Conservation (phyloP, 164 flowering plant species). For the Kingdonia uniflora region DNA sequence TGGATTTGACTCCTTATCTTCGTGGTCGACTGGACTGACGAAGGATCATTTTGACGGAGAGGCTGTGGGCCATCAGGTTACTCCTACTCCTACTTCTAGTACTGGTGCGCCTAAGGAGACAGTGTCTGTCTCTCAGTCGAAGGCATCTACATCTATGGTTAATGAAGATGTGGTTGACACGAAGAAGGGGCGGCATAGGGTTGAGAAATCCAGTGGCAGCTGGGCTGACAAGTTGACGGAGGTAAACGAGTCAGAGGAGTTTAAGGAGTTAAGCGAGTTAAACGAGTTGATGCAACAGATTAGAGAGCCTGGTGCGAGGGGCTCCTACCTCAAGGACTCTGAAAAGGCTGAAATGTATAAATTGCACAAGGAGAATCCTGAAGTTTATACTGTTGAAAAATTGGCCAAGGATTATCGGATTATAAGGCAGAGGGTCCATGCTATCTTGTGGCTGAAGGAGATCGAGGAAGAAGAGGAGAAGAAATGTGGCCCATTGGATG, state of each 20-base stretch:
- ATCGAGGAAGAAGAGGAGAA: conserved; percentile 79
- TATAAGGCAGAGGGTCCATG: conserved; percentile 91
- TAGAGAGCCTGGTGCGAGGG: conserved; percentile 80
- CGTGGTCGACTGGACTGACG: conserved; percentile 80
- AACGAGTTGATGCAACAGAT: conserved; percentile 56
- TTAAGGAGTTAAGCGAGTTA: conserved; percentile 44
- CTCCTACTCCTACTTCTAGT: background rate
- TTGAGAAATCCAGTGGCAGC: conserved; percentile 35
- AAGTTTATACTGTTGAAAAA: conserved; percentile 69
- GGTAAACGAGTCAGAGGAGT: conserved; percentile 40
- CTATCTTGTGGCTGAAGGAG: conserved; percentile 88
- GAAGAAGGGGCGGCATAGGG: conserved; percentile 28
- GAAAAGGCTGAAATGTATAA: conserved; percentile 86
- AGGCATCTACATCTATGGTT: too few species aligned
- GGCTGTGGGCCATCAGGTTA: conserved; percentile 22
- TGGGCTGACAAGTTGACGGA: conserved; percentile 46
- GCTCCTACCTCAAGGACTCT: conserved; percentile 70
- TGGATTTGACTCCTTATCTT: conserved; percentile 47
- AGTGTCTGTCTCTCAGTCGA: background rate
- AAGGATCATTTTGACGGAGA: conserved; percentile 76
- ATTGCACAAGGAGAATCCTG: conserved; percentile 73
- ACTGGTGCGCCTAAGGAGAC: background rate
- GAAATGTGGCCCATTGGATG: conserved; percentile 77
- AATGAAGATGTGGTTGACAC: background rate
- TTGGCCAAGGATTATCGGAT: conserved; percentile 83